Base-by-base conservation (phyloP, 1,284 basidiomycete species). In the Apiotrichum siamense region DNA sequence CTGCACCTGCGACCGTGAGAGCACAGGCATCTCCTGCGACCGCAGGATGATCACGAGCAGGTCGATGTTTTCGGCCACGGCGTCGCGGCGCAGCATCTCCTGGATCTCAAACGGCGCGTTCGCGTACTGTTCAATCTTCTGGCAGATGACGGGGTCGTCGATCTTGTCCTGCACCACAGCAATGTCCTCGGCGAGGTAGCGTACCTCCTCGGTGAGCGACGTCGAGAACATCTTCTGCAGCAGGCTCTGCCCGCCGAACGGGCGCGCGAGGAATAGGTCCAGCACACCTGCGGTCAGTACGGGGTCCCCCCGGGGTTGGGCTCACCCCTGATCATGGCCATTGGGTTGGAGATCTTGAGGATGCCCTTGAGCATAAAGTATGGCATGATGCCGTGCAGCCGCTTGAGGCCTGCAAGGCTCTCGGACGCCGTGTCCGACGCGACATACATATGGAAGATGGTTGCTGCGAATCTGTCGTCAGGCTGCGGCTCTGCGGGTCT, bases 161-260 rank as follows among this genome's bases (percentile, higher is more conserved):
- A 98, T 81, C 72, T 94, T 96, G 50, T 85, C 83, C 61, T 84
- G 83, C 29, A 98, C 88, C 20, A 83, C 81, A 52, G 85, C 82
- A 45, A 94, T 89, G 55, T 97, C 88, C 50, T 87, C 88, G 67
- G 85, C 81, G 18, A 98, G 75, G 5, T 82, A 80, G 53, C 82
- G 84, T 33, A 89, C 86, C 69, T 97, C 94, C 69, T 97, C 94
- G 17, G 84, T 81, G 40, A 98, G 74, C 0, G 87, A 90, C 54
- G 86, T 86, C 0, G 89, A 90, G 73, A 97, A 97, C 91, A 98
- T 97, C 50, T 89, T 90, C 70, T 97, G 93, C 15, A 96, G 77
- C 25, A 99, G 78, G 69, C 88, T 93, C 57, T 83, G 83, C 6
- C 91, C 89, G 9, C 94, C 94, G 68, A 98, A 98, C 1, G 96